phyloP scores from a whole-genome alignment of 495 filamentous ascomycete genomes.

The Physcia stellaris region DNA sequence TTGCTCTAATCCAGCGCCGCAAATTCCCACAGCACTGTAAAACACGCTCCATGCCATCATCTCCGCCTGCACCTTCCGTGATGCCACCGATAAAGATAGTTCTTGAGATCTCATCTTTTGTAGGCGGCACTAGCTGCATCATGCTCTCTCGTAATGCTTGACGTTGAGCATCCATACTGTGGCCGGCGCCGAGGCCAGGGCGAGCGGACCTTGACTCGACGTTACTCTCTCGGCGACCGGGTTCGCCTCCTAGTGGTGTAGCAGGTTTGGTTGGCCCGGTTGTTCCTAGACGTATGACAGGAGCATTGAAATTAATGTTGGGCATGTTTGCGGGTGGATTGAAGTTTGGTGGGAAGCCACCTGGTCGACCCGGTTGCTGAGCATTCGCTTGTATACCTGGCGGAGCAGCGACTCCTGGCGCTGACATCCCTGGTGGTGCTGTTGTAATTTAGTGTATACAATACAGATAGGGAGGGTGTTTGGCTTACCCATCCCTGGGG shows the following conservation, averaged over 20 bases:
- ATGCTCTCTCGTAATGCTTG: slow-evolving; percentile 59
- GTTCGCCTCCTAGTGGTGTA: slow-evolving; percentile 30
- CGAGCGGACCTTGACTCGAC: slow-evolving; percentile 40
- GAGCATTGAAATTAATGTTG: slow-evolving; percentile 95
- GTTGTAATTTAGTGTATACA: slow-evolving; percentile 10
- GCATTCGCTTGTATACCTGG: slow-evolving; percentile 63
- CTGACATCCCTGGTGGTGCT: slow-evolving; percentile 60
- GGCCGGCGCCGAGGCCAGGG: slow-evolving; percentile 52
- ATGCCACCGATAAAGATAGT: slow-evolving; percentile 87
- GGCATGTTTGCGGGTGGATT: slow-evolving; percentile 87
- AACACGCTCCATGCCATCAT: slow-evolving; percentile 73
- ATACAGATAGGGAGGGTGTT: slow-evolving; percentile 1
- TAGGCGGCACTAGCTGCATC: slow-evolving; percentile 71
- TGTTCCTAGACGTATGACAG: slow-evolving; percentile 83
- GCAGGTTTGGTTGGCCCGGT: slow-evolving; percentile 52
- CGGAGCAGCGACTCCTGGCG: slow-evolving; percentile 64
- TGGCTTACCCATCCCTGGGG: slow-evolving; percentile 74
- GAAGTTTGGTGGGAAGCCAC: slow-evolving; percentile 69
- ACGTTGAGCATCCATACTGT: slow-evolving; percentile 51
- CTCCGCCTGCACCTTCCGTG: slow-evolving; percentile 59
- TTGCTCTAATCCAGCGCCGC: slow-evolving; percentile 71
- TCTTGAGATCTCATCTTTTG: slow-evolving; percentile 74
- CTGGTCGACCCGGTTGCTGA: slow-evolving; percentile 56
- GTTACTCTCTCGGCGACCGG: slow-evolving; percentile 29
- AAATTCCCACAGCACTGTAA: slow-evolving; percentile 65